Base-by-base conservation (phyloP, 805 yeast genomes). In the Candida germanica region DNA sequence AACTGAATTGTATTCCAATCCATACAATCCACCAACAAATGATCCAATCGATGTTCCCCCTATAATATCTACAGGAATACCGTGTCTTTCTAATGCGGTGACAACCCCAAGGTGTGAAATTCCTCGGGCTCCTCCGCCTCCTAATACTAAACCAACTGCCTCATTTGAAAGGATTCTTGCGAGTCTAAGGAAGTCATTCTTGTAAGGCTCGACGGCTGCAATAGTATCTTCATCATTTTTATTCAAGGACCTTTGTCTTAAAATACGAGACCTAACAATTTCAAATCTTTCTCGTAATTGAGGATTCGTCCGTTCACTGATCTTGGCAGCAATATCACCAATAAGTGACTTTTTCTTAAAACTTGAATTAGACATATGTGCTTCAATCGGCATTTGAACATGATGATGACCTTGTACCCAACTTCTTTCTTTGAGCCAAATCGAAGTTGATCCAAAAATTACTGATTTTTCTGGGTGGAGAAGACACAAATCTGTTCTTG, bases 111-210 rank as follows among this genome's bases (percentile, higher is more conserved):
- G 70, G 56, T 91, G 98, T 10, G 96, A 77, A 10, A 91, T 71
- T 1, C 98, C 98, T 48, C 98, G 71, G 0, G 98, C 96, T 28
- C 98, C 98, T 26, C 98, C 98, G 10, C 98, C 98, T 5, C 98
- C 98, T 3, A 91, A 66, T 5, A 91, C 97, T 13, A 93, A 66
- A 0, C 98, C 98, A 26, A 93, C 85, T 0, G 96, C 96, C 54
- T 88, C 87, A 6, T 95, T 96, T 0, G 96, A 85, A 11, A 91
- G 61, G 6, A 93, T 75, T 50, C 98, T 73, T 0, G 98, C 98
- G 24, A 91, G 61, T 39, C 98, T 72, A 58, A 87, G 68, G 56
- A 93, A 93, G 56, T 91, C 98, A 55, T 82, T 83, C 56, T 89
- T 89, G 54, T 85, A 88, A 9, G 75, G 63, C 47, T 69, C 71